Evolutionary conservation across 805 yeast genomes (phyloP), one percentile per base, ranked within the genome.

Genomic region (Lipomyces spencermartinsiae): DNA sequence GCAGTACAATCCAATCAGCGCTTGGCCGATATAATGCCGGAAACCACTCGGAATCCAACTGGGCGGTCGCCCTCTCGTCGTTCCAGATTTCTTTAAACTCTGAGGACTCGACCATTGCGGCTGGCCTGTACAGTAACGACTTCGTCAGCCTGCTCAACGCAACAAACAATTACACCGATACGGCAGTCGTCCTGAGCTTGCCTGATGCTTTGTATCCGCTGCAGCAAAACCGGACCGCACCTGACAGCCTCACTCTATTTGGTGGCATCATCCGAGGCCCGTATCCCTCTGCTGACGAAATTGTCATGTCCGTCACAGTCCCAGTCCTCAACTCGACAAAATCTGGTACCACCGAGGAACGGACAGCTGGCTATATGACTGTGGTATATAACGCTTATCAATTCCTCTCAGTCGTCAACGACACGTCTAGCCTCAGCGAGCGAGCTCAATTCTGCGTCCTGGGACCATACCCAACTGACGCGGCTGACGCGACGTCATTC

Each of bases 261-360:
- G 78, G 78, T 0, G 90, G 89, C n/a, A 78, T 83, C 64, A 68
- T 91, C 16, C 80, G 88, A 0, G 97, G 96, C 2, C 97, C 97
- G 0, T 80, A 85, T 0, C 62, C 79, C 19, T 86, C 87, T 72
- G 77, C 59, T 8, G 75, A 76, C 51, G 67, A 82, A 1, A 89
- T 84, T 73, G 84, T 87, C 71, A 80, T 91, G 83, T 91, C 97
- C 0, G 80, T 93, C 78, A 90, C 97, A 0, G 73, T 92, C 4
- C 95, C 97, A 0, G 84, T 93, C 2, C 88, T 83, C 73, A 85
- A 92, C 19, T 89, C 90, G 72, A 83, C 88, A n/a, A 89, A 96
- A 1, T 88, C 91, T 29, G 78, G 88, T 56, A 78, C 89, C 29
- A 79, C 83, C n/a, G 80, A 83, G 16, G 87, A 89, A 4, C 82